Conservation (phyloP, 2,329 filamentous ascomycete genomes). For the Pseudopyrenochaeta lycopersici region DNA sequence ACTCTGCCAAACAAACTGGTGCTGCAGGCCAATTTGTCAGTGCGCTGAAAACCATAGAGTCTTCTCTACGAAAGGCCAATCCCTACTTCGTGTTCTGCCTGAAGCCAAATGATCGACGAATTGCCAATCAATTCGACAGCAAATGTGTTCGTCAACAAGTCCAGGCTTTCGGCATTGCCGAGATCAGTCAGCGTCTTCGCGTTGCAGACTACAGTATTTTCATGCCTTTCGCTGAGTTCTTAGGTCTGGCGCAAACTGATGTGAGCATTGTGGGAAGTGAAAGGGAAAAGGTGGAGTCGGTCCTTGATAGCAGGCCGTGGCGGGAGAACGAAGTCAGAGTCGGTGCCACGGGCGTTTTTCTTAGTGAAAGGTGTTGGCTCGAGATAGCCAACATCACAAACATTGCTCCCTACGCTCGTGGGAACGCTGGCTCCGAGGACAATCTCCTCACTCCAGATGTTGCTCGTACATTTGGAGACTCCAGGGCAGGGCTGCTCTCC, state of each 20-base stretch:
- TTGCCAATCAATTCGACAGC: slow-evolving; percentile 98
- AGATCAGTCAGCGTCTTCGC: slow-evolving; percentile 91
- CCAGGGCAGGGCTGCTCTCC: slow-evolving; percentile 64
- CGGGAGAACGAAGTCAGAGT: slow-evolving; percentile 88
- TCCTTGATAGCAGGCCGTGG: slow-evolving; percentile 94
- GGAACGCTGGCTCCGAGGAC: slow-evolving; percentile 50
- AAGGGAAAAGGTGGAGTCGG: slow-evolving; percentile 86
- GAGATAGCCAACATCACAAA: slow-evolving; percentile 80
- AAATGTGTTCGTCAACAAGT: slow-evolving; percentile 96
- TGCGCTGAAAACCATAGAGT: slow-evolving; percentile 88
- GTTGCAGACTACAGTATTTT: slow-evolving; percentile 97
- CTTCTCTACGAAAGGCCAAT: slow-evolving; percentile 86
- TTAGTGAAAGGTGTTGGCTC: slow-evolving; percentile 95
- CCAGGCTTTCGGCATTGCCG: slow-evolving; percentile 93
- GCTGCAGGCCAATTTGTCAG: slow-evolving; percentile 92
- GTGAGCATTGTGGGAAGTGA: slow-evolving; percentile 90
- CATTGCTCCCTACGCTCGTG: slow-evolving; percentile 57
- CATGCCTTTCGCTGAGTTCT: slow-evolving; percentile 93
- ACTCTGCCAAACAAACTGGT: slow-evolving; percentile 71
- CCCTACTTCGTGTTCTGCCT: slow-evolving; percentile 96
- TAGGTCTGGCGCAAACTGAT: slow-evolving; percentile 86
- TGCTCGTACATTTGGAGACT: slow-evolving; percentile 64
- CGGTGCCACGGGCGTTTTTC: slow-evolving; percentile 91
- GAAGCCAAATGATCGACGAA: slow-evolving; percentile 95
- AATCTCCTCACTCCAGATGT: slow-evolving; percentile 62